Conservation (phyloP, 257 asterid genomes). For the Plantago ovata region DNA sequence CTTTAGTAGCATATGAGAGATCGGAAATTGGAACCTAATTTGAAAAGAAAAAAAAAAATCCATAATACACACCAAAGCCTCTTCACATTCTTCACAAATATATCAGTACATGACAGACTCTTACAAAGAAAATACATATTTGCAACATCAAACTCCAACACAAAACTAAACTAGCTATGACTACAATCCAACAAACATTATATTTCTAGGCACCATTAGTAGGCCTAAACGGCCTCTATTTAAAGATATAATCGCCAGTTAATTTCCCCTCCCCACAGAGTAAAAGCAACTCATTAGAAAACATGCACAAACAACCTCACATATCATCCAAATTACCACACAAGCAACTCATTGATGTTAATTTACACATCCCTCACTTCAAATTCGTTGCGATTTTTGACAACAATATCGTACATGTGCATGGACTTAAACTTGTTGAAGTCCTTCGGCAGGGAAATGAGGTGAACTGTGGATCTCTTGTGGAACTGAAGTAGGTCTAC, state of each 20-base stretch:
- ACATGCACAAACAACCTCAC: neutral
- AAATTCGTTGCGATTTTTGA: conserved; percentile 9
- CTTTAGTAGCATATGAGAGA: no score
- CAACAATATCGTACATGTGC: conserved; percentile 9
- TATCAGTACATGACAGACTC: neutral
- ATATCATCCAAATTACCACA: neutral
- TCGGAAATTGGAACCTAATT: no score
- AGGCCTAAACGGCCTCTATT: no score
- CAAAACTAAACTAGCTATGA: neutral
- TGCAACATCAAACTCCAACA: neutral
- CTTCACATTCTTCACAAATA: no score
- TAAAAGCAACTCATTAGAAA: neutral
- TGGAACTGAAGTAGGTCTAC: conserved; percentile 3
- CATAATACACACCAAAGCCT: no score
- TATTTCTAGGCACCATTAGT: no score
- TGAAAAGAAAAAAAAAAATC: no score
- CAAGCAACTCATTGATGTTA: neutral
- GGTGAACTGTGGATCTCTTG: conserved; percentile 8
- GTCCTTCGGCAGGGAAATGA: conserved; percentile 9
- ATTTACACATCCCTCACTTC: conserved; percentile 8
- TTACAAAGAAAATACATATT: conserved; percentile 1
- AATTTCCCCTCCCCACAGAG: no score
- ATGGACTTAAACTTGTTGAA: conserved; percentile 9
- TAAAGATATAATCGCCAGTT: no score
- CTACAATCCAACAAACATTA: no score